Conservation (phyloP, 139 green algal species). For the Chlamydomonas asymmetrica region DNA sequence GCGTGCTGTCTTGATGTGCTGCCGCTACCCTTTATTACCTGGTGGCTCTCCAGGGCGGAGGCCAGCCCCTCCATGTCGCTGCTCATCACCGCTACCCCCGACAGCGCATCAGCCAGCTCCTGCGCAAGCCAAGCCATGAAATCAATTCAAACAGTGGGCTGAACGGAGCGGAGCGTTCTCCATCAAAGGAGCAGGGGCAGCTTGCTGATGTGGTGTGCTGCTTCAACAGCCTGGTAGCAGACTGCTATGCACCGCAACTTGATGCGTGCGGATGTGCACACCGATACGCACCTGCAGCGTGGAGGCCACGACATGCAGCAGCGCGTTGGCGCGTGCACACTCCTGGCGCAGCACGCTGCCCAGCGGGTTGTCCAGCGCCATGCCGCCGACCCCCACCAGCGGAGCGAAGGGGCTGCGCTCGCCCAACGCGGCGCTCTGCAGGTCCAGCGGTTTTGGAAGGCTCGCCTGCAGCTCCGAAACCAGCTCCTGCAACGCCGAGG, state of each 20-base stretch:
- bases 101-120: constrained; percentile 66
- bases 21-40: no score
- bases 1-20: no score
- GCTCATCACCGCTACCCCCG: constrained; percentile 77
- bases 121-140: no score
- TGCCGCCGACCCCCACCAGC: constrained; percentile 46
- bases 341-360: constrained; percentile 67
- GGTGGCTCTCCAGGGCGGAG: no score
- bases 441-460: constrained; percentile 46
- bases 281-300: no score
- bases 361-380: constrained; percentile 73
- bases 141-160: no score
- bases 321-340: constrained; percentile 21
- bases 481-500: constrained; percentile 17
- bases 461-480: constrained; percentile 46
- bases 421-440: constrained; percentile 25
- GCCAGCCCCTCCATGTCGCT: constrained; percentile 68
- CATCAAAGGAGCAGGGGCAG: no score
- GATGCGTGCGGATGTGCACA: no score
- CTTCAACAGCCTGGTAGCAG: no score
- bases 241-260: no score
- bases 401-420: constrained; percentile 43
- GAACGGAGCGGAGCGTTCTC: no score
- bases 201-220: no score
- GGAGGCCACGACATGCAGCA: constrained; percentile 12